Percentiles rank a stretch among this genome's conserved stretches.
Conservation (phyloP, 306 rosid genomes). For the Crataegus laevigata region DNA sequence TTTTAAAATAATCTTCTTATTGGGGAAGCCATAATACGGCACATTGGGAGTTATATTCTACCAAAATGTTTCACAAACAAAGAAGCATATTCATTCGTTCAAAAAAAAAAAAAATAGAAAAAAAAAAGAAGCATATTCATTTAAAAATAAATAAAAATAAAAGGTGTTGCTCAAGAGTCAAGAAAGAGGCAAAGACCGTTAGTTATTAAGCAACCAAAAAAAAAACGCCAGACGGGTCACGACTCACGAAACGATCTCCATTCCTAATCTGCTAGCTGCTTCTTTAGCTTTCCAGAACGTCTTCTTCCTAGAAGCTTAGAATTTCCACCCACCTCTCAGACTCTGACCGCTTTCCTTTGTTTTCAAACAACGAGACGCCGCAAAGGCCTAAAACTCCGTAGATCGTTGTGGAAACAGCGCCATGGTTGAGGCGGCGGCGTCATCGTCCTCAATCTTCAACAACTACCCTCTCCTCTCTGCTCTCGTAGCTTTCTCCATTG, state of each 20-base stretch:
- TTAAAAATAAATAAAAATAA: not conserved
- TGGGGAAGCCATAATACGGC: too few relatives aligned
- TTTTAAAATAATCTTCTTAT: too few relatives aligned
- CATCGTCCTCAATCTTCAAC: constrained; percentile 41
- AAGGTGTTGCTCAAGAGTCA: too few relatives aligned
- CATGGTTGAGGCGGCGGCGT: constrained; percentile 14
- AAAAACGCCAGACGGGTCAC: not conserved
- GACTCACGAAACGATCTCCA: too few relatives aligned
- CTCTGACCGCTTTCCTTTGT: not conserved
- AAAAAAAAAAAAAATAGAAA: too few relatives aligned
- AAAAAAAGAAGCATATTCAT: constrained; percentile 31
- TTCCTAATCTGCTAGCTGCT: not conserved
- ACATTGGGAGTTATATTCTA: constrained; percentile 19
- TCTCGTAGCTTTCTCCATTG: constrained; percentile 47
- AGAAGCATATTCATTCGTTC: constrained; percentile 32
- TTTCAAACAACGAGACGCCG: not conserved
- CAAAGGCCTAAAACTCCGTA: not conserved
- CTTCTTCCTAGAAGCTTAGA: too few relatives aligned
- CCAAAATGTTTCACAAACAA: not conserved
- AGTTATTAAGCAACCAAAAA: constrained; percentile 5
- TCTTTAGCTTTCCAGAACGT: not conserved
- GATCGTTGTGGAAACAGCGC: not conserved
- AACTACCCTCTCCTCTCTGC: constrained; percentile 78
- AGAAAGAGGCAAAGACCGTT: constrained; percentile 28
- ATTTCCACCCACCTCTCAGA: not conserved